Conservation (phyloP, 352 stramenopile species). For the Phytophthora tentaculata region DNA sequence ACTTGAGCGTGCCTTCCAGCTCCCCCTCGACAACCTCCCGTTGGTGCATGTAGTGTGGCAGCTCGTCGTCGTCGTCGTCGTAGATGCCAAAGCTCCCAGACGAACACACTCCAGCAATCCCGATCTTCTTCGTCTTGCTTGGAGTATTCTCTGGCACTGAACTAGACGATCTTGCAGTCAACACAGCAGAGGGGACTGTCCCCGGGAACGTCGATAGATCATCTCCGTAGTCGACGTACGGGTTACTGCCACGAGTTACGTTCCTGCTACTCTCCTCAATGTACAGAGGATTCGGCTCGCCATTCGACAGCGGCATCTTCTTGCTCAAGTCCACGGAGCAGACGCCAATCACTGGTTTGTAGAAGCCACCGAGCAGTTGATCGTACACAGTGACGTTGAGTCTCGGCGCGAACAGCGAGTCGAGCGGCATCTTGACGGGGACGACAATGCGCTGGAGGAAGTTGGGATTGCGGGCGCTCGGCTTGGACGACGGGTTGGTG, state of each 20-base stretch:
- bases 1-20: slow-evolving; percentile 72
- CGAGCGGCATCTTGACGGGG: slow-evolving; percentile 80
- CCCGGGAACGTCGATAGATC: slow-evolving; percentile 70
- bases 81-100: slow-evolving; percentile 42
- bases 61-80: slow-evolving; percentile 65
- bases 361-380: slow-evolving; percentile 83
- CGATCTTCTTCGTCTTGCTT: slow-evolving; percentile 15
- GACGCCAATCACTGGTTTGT: slow-evolving; percentile 80
- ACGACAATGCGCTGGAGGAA: slow-evolving; percentile 89
- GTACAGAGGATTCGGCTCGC: slow-evolving; percentile 66
- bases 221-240: slow-evolving; percentile 65
- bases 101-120: slow-evolving; percentile 19
- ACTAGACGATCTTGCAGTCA: slow-evolving; percentile 20
- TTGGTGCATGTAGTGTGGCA: slow-evolving; percentile 73
- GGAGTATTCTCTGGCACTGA: slow-evolving; percentile 4
- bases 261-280: slow-evolving; percentile 45
- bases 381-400: slow-evolving; percentile 90
- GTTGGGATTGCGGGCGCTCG: slow-evolving; percentile 85
- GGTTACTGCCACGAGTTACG: slow-evolving; percentile 46
- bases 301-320: slow-evolving; percentile 80
- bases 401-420: slow-evolving; percentile 85
- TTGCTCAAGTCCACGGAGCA: slow-evolving; percentile 73
- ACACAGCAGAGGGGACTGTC: slow-evolving; percentile 35
- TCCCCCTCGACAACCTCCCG: slow-evolving; percentile 54
- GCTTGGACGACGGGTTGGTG: slow-evolving; percentile 80